Evolutionary conservation across 371 early-diverging fungal genomes (phyloP), one percentile per base, ranked within the genome.

Genomic region (Cokeromyces recurvatus): DNA sequence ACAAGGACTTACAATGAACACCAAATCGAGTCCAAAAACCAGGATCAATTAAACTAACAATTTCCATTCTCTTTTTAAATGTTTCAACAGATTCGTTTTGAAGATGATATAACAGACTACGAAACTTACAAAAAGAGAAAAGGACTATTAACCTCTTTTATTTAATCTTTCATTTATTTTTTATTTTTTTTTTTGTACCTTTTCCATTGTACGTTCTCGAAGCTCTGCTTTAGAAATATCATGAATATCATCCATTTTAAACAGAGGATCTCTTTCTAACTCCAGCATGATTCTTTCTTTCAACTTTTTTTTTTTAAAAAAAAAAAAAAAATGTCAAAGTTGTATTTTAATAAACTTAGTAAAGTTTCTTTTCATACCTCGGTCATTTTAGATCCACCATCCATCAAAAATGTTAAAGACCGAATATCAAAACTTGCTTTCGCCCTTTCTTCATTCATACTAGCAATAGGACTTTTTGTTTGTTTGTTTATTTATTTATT

Each of bases 21-120:
- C 94, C 95, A 48, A 92, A 81, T 15, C 94, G 82, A 15, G 95
- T 94, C 91, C 91, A 91, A 66, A 91, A 89, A 17, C 86, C 91
- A 29, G 93, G 90, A 53, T 92, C 93, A 25, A 91, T 69, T 47
- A 90, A 64, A 57, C 82, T 81, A 43, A 94, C 74, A 12, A 90
- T 70, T 62, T 84, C 84, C 92, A 94, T 88, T 34, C 93, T 81
- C 56, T 77, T 66, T 59, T 82, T 82, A 50, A 92, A 90, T 20
- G 77, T 68, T 8, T 79, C 78, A 5, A 85, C 77, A 24, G 92
- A 81, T 51, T 91, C 90, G 57, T 79, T 84, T 42, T 82, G 74
- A 25, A 93, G 74, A 57, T 84, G 82, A 62, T 87, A 77, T 12
- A 90, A 82, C 51, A 91, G 62, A 22, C 82, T 78, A 42, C 82